Evolutionary conservation across 495 filamentous ascomycete genomes (phyloP).

Genomic region (Penicillium tannophilum): DNA sequence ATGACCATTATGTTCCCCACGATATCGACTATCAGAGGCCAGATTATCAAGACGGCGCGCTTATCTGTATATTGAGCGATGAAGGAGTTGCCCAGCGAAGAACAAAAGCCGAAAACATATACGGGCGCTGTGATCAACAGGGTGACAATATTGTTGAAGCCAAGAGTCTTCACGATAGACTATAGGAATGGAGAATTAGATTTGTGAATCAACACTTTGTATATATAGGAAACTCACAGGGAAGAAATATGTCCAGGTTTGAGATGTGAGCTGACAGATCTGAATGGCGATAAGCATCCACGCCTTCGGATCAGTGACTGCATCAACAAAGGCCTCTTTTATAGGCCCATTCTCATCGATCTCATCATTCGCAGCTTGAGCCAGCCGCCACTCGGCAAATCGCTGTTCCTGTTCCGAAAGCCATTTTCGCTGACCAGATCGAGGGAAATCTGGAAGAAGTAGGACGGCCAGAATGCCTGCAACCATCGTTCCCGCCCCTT

Average conservation of each 20-base stretch:
- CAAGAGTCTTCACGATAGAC: slow-evolving; percentile 35
- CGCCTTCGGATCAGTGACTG: slow-evolving; percentile 28
- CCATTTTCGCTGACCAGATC: slow-evolving; percentile 24
- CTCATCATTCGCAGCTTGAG: slow-evolving; percentile 18
- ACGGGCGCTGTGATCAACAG: slow-evolving; percentile 33
- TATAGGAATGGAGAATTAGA: neutral
- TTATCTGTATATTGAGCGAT: slow-evolving; percentile 56
- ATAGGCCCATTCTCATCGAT: slow-evolving; percentile 23
- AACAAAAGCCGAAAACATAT: slow-evolving; percentile 34
- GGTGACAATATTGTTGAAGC: slow-evolving; percentile 29
- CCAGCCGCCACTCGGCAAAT: slow-evolving; percentile 19
- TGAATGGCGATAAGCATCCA: slow-evolving; percentile 28
- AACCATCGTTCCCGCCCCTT: slow-evolving; percentile 27
- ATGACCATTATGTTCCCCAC: slow-evolving; percentile 25
- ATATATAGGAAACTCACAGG: slow-evolving; percentile 7
- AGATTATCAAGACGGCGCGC: slow-evolving; percentile 19
- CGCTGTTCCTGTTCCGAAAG: slow-evolving; percentile 24
- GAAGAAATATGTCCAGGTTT: slow-evolving; percentile 30
- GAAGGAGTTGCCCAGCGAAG: slow-evolving; percentile 36
- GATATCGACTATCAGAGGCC: slow-evolving; percentile 18
- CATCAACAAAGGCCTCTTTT: slow-evolving; percentile 23
- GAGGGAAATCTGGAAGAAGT: slow-evolving; percentile 25
- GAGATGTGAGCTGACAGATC: slow-evolving; percentile 27
- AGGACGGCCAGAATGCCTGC: slow-evolving; percentile 20
- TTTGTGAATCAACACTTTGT: neutral